These are phyloP conservation scores for Phoma sp. DNA, from an alignment of 2,329 filamentous ascomycete species.

Conservation along the genomic window DNA sequence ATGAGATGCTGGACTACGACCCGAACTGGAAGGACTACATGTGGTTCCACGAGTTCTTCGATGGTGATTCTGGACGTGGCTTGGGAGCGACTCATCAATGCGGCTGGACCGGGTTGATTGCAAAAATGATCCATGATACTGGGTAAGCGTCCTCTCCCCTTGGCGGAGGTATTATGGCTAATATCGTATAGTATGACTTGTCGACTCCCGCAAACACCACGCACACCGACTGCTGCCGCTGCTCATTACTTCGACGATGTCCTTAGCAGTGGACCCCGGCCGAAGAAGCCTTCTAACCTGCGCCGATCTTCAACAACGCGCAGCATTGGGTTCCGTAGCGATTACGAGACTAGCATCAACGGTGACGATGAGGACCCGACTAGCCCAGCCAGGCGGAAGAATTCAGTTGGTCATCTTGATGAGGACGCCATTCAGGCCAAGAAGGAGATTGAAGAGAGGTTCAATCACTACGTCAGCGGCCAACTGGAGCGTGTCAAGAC, in stretches of 20 bases:
- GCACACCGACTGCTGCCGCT: constrained; percentile 82
- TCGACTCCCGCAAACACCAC: constrained; percentile 78
- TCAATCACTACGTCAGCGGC: constrained; percentile 81
- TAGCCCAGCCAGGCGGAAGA: constrained; percentile 47
- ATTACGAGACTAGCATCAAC: constrained; percentile 62
- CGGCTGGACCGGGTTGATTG: constrained; percentile 94
- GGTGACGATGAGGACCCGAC: constrained; percentile 41
- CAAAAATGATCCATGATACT: constrained; percentile 96
- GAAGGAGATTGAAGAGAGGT: constrained; percentile 61
- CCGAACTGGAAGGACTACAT: constrained; percentile 91
- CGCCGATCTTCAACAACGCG: constrained; percentile 82
- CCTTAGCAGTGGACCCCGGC: constrained; percentile 63
- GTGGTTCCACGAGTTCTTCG: constrained; percentile 98
- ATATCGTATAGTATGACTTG: constrained; percentile 46
- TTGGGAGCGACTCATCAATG: constrained; percentile 93
- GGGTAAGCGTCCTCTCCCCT: constrained; percentile 66
- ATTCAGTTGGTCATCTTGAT: constrained; percentile 59
- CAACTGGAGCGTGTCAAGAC: constrained; percentile 77
- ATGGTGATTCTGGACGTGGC: constrained; percentile 87
- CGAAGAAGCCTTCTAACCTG: constrained; percentile 60
- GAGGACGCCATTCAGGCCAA: constrained; percentile 55
- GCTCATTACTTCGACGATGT: constrained; percentile 96
- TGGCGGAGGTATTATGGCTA: constrained; percentile 45
- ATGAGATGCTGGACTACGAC: constrained; percentile 87
- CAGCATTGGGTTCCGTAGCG: constrained; percentile 83